Percentiles rank a stretch among this genome's conserved stretches.
Evolutionary conservation across 2,329 filamentous ascomycete species (phyloP).

Genomic region (Xylaria hypoxylon): DNA sequence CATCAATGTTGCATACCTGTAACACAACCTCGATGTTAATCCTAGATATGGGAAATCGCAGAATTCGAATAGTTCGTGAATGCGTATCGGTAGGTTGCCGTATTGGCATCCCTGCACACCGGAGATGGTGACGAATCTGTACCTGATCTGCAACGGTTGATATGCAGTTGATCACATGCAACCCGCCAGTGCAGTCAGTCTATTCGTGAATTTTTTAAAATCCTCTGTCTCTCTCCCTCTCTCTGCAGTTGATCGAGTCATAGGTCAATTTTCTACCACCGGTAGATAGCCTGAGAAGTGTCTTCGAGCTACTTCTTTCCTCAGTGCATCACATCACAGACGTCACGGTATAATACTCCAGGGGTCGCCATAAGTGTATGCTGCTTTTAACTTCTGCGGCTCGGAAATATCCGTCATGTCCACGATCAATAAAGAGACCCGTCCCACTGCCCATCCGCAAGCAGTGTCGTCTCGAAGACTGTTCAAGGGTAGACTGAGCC

Average conservation of each 20-base stretch:
- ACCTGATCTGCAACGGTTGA: slow-evolving; percentile 1
- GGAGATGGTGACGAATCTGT: slow-evolving; percentile 9
- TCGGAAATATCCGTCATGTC: slow-evolving; percentile 20
- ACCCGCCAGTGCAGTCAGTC: not conserved
- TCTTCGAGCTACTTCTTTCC: too few relatives aligned
- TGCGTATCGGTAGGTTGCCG: slow-evolving; percentile 2
- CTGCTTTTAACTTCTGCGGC: not conserved
- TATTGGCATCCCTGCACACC: not conserved
- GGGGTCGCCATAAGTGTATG: not conserved
- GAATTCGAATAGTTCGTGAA: not conserved
- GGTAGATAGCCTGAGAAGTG: too few relatives aligned
- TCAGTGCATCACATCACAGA: too few relatives aligned
- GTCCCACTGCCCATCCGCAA: slow-evolving; percentile 14
- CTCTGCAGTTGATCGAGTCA: not conserved
- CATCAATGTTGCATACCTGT: too few relatives aligned
- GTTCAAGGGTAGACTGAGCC: slow-evolving; percentile 44
- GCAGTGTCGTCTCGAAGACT: slow-evolving; percentile 35
- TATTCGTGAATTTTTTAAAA: not conserved
- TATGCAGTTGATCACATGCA: not conserved
- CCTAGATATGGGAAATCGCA: not conserved
- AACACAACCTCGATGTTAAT: not conserved
- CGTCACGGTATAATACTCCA: not conserved
- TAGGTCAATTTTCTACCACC: too few relatives aligned
- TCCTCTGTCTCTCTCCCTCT: not conserved
- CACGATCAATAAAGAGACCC: slow-evolving; percentile 18